A percentile compares a stretch with the other conserved stretches of the same genome.
phyloP scores from a whole-genome alignment of 495 filamentous ascomycete genomes.

The Trichocladium antarcticum region DNA sequence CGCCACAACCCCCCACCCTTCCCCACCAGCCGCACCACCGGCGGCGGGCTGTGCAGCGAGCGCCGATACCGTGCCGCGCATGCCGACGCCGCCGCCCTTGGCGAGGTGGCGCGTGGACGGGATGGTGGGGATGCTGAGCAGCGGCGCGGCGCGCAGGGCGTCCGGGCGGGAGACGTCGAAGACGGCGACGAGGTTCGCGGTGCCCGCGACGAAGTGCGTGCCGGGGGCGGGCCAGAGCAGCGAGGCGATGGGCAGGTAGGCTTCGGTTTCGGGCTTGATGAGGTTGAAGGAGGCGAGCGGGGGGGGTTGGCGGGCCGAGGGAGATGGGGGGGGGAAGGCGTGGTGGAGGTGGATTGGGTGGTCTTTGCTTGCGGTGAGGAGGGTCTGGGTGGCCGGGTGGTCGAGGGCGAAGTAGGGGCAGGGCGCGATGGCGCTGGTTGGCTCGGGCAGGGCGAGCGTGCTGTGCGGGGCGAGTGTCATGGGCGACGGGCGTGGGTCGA shows the following conservation, averaged over 20 bases:
- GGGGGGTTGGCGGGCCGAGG: slow-evolving; percentile 24
- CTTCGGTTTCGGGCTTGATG: slow-evolving; percentile 64
- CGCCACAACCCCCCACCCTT: slow-evolving; percentile 46
- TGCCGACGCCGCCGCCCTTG: slow-evolving; percentile 61
- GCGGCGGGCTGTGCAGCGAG: slow-evolving; percentile 34
- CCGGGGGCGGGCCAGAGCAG: slow-evolving; percentile 56
- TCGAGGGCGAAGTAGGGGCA: slow-evolving; percentile 64
- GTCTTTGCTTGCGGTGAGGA: slow-evolving; percentile 55
- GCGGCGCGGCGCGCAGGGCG: slow-evolving; percentile 40
- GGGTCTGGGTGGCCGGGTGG: slow-evolving; percentile 52
- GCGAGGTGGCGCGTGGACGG: slow-evolving; percentile 60
- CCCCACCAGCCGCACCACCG: neutral
- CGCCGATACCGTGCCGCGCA: slow-evolving; percentile 72
- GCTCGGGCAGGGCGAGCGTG: slow-evolving; percentile 48
- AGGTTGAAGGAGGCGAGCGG: slow-evolving; percentile 55
- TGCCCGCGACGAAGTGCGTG: slow-evolving; percentile 58
- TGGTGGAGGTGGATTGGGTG: slow-evolving; percentile 65
- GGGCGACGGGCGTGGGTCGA: slow-evolving; percentile 41
- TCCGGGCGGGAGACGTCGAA: slow-evolving; percentile 66
- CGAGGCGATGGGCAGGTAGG: slow-evolving; percentile 62
- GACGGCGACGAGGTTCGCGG: slow-evolving; percentile 56
- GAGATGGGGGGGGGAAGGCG: slow-evolving; percentile 16
- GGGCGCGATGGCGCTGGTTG: slow-evolving; percentile 57
- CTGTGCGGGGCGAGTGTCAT: slow-evolving; percentile 50
- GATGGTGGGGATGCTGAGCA: slow-evolving; percentile 56